Conservation (phyloP, 495 filamentous ascomycete species). For the Tuber melanosporum region DNA sequence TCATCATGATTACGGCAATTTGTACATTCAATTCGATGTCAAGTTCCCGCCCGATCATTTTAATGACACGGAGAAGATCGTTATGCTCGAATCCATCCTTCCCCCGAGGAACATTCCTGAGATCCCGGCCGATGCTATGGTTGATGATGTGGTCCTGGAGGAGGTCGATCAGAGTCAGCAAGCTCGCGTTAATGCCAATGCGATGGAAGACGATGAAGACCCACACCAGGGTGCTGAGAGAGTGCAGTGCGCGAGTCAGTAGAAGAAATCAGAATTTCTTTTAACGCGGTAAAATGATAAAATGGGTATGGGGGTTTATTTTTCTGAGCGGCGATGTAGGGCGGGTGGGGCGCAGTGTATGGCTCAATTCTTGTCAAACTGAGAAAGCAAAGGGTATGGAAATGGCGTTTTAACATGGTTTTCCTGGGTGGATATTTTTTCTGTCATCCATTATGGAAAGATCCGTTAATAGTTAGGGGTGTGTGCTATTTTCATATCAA, state of each 20-base stretch:
- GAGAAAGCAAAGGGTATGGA: not conserved
- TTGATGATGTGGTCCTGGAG: conserved; percentile 68
- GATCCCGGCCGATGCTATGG: conserved; percentile 69
- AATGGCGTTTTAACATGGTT: conserved; percentile 4
- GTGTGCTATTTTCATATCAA: conserved; percentile 4
- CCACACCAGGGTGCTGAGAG: conserved; percentile 77
- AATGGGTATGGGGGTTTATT: not conserved
- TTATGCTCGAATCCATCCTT: conserved; percentile 70
- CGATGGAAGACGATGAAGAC: conserved; percentile 78
- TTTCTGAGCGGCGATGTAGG: not conserved
- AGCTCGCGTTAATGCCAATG: conserved; percentile 61
- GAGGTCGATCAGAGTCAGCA: conserved; percentile 69
- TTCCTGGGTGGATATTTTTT: not conserved
- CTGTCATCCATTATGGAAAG: not conserved
- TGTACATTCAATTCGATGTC: conserved; percentile 96
- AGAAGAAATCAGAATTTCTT: conserved; percentile 44
- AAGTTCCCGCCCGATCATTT: conserved; percentile 77
- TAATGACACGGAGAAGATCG: conserved; percentile 53
- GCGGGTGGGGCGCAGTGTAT: not conserved
- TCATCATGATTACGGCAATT: conserved; percentile 92
- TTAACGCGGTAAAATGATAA: conserved; percentile 2
- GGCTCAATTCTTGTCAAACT: not conserved
- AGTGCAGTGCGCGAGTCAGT: conserved; percentile 97
- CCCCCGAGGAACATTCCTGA: conserved; percentile 59
- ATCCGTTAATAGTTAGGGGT: conserved; percentile 6